Base-by-base conservation (phyloP, 164 flowering plant species). In the Magnolia kwangsiensis region DNA sequence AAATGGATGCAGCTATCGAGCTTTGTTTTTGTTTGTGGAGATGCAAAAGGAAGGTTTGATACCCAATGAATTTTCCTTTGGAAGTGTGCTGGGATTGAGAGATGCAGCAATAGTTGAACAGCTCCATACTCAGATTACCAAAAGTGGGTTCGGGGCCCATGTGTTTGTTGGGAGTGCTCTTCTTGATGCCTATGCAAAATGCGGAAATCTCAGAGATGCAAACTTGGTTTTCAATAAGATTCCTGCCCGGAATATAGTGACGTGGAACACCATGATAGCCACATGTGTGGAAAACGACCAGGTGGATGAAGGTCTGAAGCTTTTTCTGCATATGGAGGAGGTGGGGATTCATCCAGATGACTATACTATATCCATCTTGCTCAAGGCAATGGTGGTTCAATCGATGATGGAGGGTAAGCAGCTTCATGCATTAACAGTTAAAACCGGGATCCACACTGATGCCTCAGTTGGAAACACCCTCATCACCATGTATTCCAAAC, bases 81-180 rank as follows among this genome's bases (percentile, higher is more conserved):
- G 72, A 18, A 74, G 77, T 64, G 29, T 75, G 14, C 78, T 79
- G 21, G 61, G 69, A 23, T 66, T 68, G 29, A 72, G 72, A 14
- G 61, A 72, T 18, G 18, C 21, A 58, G 11, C 24, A n/a, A 23
- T 51, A 64, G 71, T 67, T 16, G 31, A 78, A 67, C 74, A 75
- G 80, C 76, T 77, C 71, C 80, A 81, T 67, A 78, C 75, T 61
- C 75, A 81, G 55, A 67, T 77, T 78, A 59, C 13, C n/a, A 77
- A 81, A 72, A 27, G 64, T 29, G 78, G 76, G 2, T 72, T 45
- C 59, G 73, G 31, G 51, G 24, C 37, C 45, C 55, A 79, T 68
- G 69, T 76, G 45, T 75, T 79, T 67, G 81, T 79, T 69, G 78
- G 58, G 49, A 50, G 79, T 51, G 72, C 79, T 18, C 79, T 76